A percentile compares a stretch with the other conserved stretches of the same genome.
Evolutionary conservation across 345 rosid genomes (phyloP).

Genomic region (Citrus mangshanensis): DNA sequence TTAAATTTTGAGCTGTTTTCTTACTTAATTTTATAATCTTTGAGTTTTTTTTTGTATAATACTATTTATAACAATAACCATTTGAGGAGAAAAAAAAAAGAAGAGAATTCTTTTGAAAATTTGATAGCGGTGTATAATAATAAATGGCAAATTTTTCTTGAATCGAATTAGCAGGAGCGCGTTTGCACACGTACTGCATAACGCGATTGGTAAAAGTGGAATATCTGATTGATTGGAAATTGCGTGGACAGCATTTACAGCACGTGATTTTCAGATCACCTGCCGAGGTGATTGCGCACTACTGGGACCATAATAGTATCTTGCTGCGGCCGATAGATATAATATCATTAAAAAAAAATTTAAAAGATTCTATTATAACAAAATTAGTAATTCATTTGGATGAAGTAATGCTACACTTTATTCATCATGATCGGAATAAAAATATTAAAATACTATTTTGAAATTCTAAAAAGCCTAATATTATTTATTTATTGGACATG

Average conservation of each 20-base stretch:
- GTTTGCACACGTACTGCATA: not conserved
- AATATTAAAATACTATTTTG: too few species aligned
- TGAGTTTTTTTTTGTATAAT: too few species aligned
- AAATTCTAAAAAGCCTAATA: too few species aligned
- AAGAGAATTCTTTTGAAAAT: too few species aligned
- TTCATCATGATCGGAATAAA: too few species aligned
- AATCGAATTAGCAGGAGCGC: not conserved
- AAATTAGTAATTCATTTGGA: not conserved
- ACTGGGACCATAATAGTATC: not conserved
- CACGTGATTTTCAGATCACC: constrained; percentile 17
- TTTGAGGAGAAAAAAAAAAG: too few species aligned
- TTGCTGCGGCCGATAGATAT: not conserved
- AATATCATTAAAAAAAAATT: not conserved
- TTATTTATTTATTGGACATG: too few species aligned
- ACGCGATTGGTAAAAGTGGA: not conserved
- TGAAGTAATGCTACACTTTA: not conserved
- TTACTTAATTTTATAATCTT: too few species aligned
- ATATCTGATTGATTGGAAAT: not conserved
- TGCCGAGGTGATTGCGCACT: not conserved
- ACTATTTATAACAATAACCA: too few species aligned
- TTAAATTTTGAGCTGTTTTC: too few species aligned
- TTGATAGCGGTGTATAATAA: too few species aligned
- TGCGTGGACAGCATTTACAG: constrained; percentile 21
- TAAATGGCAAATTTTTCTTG: too few species aligned
- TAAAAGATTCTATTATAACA: not conserved